Percentiles rank a stretch among this genome's conserved stretches.
These are phyloP conservation scores for Circinella umbellata DNA, from an alignment of 371 early-diverging fungal species.

Conservation along the genomic window DNA sequence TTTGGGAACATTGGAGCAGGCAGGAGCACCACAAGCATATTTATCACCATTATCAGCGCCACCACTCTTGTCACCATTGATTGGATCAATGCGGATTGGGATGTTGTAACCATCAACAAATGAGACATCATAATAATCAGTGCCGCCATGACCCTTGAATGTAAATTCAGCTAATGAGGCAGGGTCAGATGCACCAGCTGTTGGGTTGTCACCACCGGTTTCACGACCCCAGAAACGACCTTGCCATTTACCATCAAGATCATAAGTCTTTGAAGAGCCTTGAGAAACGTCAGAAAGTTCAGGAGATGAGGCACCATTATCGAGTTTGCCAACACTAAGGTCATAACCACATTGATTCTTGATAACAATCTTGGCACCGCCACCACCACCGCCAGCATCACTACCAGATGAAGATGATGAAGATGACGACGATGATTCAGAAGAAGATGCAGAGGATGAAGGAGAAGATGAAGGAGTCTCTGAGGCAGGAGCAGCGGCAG, in stretches of 20 bases:
- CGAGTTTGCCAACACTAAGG: conserved; percentile 20
- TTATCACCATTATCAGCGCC: conserved; percentile 15
- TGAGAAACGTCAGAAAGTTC: not conserved
- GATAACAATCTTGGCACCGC: conserved; percentile 16
- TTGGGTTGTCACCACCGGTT: conserved; percentile 22
- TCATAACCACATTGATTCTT: conserved; percentile 22
- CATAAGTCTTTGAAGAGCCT: conserved; percentile 15
- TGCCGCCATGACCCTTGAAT: not conserved
- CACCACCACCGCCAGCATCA: conserved; percentile 13
- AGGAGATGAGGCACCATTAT: conserved; percentile 20
- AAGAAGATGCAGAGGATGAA: not conserved
- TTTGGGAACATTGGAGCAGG: conserved; percentile 30
- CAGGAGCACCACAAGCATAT: conserved; percentile 32
- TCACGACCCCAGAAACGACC: conserved; percentile 45
- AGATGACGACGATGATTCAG: conserved; percentile 9
- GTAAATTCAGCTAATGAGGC: conserved; percentile 49
- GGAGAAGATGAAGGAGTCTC: not conserved
- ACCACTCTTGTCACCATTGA: conserved; percentile 11
- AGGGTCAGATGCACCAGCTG: conserved; percentile 27
- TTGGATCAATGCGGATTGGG: conserved; percentile 35
- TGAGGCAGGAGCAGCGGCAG: conserved; percentile 12
- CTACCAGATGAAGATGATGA: conserved; percentile 2
- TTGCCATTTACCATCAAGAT: conserved; percentile 30
- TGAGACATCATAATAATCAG: conserved; percentile 47
- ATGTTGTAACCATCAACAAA: conserved; percentile 54